Evolutionary conservation across 306 rosid species (phyloP), one percentile per base, ranked within the genome.

Genomic region (Erythrophleum fordii): DNA sequence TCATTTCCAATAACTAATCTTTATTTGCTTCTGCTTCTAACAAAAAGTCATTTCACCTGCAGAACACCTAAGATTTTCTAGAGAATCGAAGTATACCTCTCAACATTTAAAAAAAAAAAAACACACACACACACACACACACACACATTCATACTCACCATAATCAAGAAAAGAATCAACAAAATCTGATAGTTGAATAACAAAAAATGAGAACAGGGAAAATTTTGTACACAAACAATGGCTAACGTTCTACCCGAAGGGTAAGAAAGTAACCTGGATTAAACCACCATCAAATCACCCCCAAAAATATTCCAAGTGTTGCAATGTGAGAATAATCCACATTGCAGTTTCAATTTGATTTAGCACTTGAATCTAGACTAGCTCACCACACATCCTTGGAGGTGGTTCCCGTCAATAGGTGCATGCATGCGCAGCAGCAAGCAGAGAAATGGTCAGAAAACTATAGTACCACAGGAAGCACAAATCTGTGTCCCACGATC

Each of bases 181-280:
- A 44, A 37, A 45, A 70, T 70, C 46, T 12, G n/a, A 37, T 53
- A 39, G 69, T 51, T 53, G 31, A 61, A 34, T 75, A 60, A 55
- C 41, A 79, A 69, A 65, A n/a, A 25, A 34, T 13, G 28, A 18
- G 22, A 17, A 44, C 29, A 1, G 17, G 79, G 74, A 70, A 23
- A 59, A 20, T 67, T 80, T 72, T 64, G 49, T 34, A 64, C 73
- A 77, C 29, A 28, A 58, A 83, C 82, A 83, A 79, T 51, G 55
- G 35, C 78, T 72, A 48, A 31, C 49, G 39, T 48, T 51, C 71
- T 51, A 35, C n/a, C 10, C 53, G 75, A 48, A 39, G 1, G 31
- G 48, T n/a, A 37, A 9, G 81, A 61, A 58, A 48, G 35, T 37
- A 55, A 70, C 69, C 56, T 28, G 84, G 76, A 82, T 58, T 28